Evolutionary conservation across 345 rosid species (phyloP).

Genomic region (Gossypium turneri): DNA sequence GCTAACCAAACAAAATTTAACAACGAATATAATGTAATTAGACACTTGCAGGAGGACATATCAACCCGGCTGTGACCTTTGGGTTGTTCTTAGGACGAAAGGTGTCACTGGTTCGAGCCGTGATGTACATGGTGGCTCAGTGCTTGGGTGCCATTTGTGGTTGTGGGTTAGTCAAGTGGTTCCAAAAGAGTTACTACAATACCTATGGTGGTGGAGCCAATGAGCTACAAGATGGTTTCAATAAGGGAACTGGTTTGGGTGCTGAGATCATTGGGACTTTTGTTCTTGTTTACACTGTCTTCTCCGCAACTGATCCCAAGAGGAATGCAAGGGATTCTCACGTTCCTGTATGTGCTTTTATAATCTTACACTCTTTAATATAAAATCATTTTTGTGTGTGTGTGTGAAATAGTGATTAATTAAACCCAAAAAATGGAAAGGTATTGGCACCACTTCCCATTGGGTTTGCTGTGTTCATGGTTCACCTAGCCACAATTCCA

Average conservation of each 20-base stretch:
- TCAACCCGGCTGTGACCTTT: constrained; percentile 60
- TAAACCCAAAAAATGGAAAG: constrained; percentile 28
- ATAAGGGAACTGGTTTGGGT: constrained; percentile 57
- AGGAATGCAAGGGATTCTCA: constrained; percentile 70
- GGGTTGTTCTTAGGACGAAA: constrained; percentile 56
- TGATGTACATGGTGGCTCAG: constrained; percentile 56
- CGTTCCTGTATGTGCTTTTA: constrained; percentile 50
- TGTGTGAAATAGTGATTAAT: background rate
- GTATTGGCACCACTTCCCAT: constrained; percentile 94
- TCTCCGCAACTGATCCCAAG: constrained; percentile 81
- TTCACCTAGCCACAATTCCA: constrained; percentile 87
- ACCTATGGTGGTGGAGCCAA: constrained; percentile 63
- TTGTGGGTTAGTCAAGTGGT: constrained; percentile 53
- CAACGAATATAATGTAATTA: background rate
- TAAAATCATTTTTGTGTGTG: background rate
- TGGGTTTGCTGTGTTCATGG: constrained; percentile 96
- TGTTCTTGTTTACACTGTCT: constrained; percentile 73
- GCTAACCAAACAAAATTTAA: background rate
- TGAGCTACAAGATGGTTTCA: constrained; percentile 38
- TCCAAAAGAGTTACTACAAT: constrained; percentile 54
- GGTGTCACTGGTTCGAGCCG: constrained; percentile 47
- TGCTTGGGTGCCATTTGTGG: constrained; percentile 65
- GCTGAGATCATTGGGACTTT: constrained; percentile 77
- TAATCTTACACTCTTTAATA: background rate
- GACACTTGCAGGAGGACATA: constrained; percentile 47